phyloP scores from a whole-genome alignment of 176 grass and related monocot genomes.

The Eremochloa ophiuroides region DNA sequence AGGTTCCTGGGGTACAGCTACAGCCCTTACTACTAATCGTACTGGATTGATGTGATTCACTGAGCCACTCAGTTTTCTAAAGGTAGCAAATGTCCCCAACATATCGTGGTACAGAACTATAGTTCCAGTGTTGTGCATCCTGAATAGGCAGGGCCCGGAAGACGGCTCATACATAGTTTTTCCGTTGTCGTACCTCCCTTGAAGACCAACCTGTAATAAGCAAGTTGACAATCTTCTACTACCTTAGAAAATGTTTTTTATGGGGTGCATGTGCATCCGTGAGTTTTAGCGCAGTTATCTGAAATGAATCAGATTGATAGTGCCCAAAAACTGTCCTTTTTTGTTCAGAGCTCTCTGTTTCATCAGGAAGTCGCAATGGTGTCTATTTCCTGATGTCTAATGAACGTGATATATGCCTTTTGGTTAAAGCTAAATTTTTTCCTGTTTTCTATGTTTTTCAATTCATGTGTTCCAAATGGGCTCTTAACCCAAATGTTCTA shows the following conservation, averaged over 20 bases:
- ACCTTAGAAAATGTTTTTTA: neutral
- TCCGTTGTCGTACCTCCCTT: neutral
- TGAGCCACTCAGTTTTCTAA: constrained; percentile 9
- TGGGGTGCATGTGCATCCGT: neutral
- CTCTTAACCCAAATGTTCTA: neutral
- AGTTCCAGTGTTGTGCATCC: neutral
- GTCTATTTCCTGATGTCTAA: neutral
- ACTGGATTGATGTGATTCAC: constrained; percentile 1
- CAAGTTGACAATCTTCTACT: neutral
- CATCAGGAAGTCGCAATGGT: neutral
- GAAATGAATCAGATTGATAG: neutral
- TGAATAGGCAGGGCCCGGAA: neutral
- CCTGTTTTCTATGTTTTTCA: neutral
- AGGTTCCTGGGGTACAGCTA: constrained; percentile 41
- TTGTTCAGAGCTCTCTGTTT: neutral
- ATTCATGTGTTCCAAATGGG: neutral
- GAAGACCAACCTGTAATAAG: neutral
- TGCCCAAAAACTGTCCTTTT: neutral
- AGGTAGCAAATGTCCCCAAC: neutral
- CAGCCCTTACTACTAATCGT: constrained; percentile 53
- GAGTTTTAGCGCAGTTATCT: neutral
- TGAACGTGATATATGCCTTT: neutral
- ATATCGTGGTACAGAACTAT: constrained; percentile 16
- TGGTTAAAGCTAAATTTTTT: too few species aligned
- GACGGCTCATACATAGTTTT: neutral